Evolutionary conservation across 2,329 filamentous ascomycete species (phyloP).

Genomic region (Paraphoma sp.): DNA sequence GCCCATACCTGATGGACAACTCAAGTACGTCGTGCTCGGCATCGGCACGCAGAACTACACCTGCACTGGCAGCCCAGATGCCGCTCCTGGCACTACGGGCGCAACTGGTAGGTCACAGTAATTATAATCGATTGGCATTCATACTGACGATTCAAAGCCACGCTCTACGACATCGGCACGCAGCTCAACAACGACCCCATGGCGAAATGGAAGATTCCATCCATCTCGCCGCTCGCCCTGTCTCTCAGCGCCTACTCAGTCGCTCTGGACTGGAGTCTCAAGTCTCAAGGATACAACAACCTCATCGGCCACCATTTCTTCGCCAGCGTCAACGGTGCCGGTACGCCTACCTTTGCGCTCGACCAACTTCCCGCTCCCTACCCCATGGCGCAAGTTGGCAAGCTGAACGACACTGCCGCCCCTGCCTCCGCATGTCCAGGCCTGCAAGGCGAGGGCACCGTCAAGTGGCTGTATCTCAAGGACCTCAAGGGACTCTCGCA

Average conservation of each 20-base stretch:
- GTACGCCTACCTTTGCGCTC: conserved; percentile 67
- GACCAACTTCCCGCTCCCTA: conserved; percentile 45
- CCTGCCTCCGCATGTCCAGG: conserved; percentile 54
- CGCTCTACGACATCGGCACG: conserved; percentile 45
- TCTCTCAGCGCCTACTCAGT: conserved; percentile 27
- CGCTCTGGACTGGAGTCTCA: conserved; percentile 34
- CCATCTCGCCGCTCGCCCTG: conserved; percentile 43
- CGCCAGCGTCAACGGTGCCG: conserved; percentile 39
- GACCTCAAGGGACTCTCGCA: conserved; percentile 47
- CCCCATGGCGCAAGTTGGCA: conserved; percentile 54
- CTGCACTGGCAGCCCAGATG: conserved; percentile 43
- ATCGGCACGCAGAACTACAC: conserved; percentile 63
- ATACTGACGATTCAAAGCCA: conserved; percentile 25
- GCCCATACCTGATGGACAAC: conserved; percentile 33
- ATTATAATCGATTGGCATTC: background rate
- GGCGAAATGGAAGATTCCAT: conserved; percentile 40
- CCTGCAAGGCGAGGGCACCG: conserved; percentile 42
- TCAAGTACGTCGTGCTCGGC: conserved; percentile 57
- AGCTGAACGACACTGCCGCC: conserved; percentile 59
- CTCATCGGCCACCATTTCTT: conserved; percentile 74
- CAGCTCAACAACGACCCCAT: conserved; percentile 35
- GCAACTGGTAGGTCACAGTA: conserved; percentile 35
- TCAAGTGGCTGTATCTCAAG: conserved; percentile 56
- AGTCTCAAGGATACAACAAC: conserved; percentile 35
- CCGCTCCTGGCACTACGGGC: conserved; percentile 39